phyloP scores from a whole-genome alignment of 345 rosid genomes.

The Eutrema japonicum region DNA sequence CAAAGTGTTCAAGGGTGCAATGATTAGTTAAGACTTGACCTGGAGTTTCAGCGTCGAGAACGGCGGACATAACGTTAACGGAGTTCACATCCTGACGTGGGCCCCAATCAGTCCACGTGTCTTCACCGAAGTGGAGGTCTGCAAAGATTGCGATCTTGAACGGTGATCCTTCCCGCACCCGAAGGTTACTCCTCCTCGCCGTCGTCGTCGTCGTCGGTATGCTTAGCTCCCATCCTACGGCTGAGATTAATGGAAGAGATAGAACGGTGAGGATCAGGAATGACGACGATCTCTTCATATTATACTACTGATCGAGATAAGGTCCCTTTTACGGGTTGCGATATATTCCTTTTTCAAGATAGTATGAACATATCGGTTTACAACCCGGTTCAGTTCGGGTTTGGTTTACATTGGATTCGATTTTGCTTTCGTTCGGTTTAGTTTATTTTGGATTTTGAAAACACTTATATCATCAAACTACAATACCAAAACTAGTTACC shows the following conservation, averaged over 20 bases:
- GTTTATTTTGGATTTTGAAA: neutral
- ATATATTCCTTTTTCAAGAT: neutral
- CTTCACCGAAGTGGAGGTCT: conserved; percentile 84
- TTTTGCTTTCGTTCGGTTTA: neutral
- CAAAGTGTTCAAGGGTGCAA: neutral
- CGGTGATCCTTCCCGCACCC: conserved; percentile 43
- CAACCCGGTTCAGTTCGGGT: neutral
- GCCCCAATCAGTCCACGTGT: conserved; percentile 79
- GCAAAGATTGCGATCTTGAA: conserved; percentile 74
- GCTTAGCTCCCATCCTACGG: conserved; percentile 39
- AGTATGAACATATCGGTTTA: conserved; percentile 13
- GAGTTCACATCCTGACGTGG: conserved; percentile 70
- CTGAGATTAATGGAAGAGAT: conserved; percentile 28
- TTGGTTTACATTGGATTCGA: neutral
- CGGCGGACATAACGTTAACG: conserved; percentile 60
- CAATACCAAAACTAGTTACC: neutral
- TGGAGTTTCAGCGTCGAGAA: conserved; percentile 65
- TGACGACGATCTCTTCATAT: neutral
- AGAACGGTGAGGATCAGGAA: conserved; percentile 26
- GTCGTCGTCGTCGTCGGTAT: conserved; percentile 21
- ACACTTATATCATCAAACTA: neutral
- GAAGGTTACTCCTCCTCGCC: conserved; percentile 38
- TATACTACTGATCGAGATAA: conserved; percentile 2
- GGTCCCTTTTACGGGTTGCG: neutral
- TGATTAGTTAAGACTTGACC: conserved; percentile 39